Evolutionary conservation across 2,329 filamentous ascomycete genomes (phyloP).

Genomic region (Sporothrix euskadiensis): DNA sequence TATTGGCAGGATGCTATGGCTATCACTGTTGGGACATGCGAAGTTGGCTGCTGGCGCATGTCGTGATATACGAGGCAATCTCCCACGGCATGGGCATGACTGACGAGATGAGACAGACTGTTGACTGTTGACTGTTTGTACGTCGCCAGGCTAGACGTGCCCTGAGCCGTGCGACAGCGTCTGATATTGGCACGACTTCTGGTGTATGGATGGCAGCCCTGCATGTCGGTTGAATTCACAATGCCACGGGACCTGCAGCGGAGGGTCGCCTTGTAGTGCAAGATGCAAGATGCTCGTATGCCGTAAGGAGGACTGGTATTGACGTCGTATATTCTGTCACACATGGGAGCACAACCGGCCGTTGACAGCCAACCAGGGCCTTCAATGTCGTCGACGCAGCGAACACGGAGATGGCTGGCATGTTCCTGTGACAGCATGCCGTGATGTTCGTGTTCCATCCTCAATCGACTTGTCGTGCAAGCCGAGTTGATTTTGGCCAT

Average conservation of each 20-base stretch:
- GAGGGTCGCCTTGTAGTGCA: neutral
- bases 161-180: neutral
- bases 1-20: conserved; percentile 4
- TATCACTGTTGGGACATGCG: neutral
- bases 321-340: neutral
- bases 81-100: neutral
- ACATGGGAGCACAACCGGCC: neutral
- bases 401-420: neutral
- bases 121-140: neutral
- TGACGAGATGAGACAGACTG: neutral
- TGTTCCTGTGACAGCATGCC: neutral
- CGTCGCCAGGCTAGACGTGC: neutral
- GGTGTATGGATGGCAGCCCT: neutral
- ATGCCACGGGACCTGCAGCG: neutral
- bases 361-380: conserved; percentile 15
- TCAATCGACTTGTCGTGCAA: neutral
- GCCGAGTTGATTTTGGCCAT: neutral
- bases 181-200: neutral
- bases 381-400: neutral
- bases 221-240: neutral
- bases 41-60: conserved; percentile 9
- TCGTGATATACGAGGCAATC: conserved; percentile 18
- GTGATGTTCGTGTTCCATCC: neutral
- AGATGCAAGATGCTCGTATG: neutral
- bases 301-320: neutral